Evolutionary conservation across 345 rosid species (phyloP), one percentile per base, ranked within the genome.

Genomic region (Reutealis trisperma): DNA sequence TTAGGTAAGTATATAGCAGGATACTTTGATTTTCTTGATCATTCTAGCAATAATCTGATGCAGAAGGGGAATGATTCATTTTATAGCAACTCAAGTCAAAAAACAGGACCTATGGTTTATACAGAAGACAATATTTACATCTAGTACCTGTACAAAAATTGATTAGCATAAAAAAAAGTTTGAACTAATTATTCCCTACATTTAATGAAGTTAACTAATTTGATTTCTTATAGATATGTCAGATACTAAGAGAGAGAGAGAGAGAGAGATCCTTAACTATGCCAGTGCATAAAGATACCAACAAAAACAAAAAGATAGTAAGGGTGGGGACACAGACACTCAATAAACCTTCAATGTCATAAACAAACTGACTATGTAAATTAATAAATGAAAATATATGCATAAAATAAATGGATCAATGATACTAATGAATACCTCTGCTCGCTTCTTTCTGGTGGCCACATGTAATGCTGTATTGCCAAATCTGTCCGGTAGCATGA

Each of bases 391-490:
- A 52, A 52, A 52, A 10, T 15, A 52, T 52, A 4, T 15, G 18
- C 19, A 13, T 52, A 32, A 42, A 52, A 13, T 47, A 41, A 58
- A 44, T 22, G 21, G 6, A 16, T 13, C 8, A 18, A 42, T 47
- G 64, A 70, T 68, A 54, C 27, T 22, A 63, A 71, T 2, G 11
- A 61, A 2, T 85, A 96, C 98, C 99, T 91, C 92, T 42, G 75
- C 82, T 34, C 98, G 84, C 80, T 93, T 93, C 84, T 96, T 96
- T 76, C 99, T 85, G 51, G 97, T 90, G 76, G 98, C 97, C 12
- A 93, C 85, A 61, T 93, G 98, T 37, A 96, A 80, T 27, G 97
- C 94, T 0, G 93, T 90, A 75, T 92, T 88, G 15, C 97, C 97
- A 52, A 88, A 92, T 84, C 87, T 90, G 85, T 93, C 98, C 9